Evolutionary conservation across 2,329 filamentous ascomycete species (phyloP), one percentile per base, ranked within the genome.

Genomic region (Aquanectria penicillioides): DNA sequence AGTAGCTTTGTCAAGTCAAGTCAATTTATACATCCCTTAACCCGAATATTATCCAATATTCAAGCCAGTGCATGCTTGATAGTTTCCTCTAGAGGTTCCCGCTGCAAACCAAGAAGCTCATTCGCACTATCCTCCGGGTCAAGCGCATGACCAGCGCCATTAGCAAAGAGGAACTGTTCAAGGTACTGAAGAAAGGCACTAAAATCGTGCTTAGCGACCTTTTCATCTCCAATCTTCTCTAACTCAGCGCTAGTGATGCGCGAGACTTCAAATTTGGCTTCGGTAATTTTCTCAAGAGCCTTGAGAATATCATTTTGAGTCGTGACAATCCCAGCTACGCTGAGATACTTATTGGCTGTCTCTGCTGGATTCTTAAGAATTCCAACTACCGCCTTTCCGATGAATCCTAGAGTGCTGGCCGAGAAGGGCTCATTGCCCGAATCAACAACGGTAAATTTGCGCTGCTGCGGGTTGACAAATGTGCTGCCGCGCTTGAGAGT

Each of bases 321-420:
- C 0, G 82, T 80, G 25, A 81, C 81, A 64, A 88, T 85, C 1
- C 83, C 86, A 3, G 84, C 81, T 13, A 89, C 74, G 47, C 80
- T 80, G 25, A 90, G 71, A 69, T 86, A 85, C 59, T 83, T 78
- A 70, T 90, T 89, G 29, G 78, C 80, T 0, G 85, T 88, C 56
- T 80, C 73, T 2, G 79, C 77, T 1, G 81, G 78, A 33, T 73
- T 79, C 66, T 75, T 75, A 13, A 89, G 71, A 20, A 86, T 74
- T 6, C 79, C 77, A 7, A 80, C 79, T 0, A 88, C 78, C 0
- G 84, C 81, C 40, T 78, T 74, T 5, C 80, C 85, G 37, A 89
- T 78, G 15, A 81, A 78, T 5, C 72, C 63, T 1, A 86, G 75
- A 23, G 83, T 86, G 29, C 80, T 85, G 0, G 80, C 68, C 4